Evolutionary conservation across 306 rosid species (phyloP), one percentile per base, ranked within the genome.

Genomic region (Quercus wislizeni): DNA sequence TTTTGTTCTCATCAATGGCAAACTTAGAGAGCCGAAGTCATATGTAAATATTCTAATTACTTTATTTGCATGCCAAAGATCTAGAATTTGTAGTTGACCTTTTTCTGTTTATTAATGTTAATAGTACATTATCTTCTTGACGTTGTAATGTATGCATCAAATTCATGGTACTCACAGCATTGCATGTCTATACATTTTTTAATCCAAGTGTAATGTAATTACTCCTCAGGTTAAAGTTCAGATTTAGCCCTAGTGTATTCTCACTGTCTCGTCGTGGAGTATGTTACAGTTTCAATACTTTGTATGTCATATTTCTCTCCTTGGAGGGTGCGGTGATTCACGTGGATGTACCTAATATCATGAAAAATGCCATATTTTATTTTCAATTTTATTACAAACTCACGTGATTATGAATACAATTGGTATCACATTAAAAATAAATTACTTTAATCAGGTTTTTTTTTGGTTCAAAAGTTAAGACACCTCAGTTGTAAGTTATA

Each of bases 1-100:
- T 81, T 84, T 85, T 79, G 85, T 78, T 79, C 76, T 71, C 85
- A 70, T 46, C 46, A 58, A 78, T 27, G 68, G 62, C 77, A 49
- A 46, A 78, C 30, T 27, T 25, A 76, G 81, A 61, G 56, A 49
- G 70, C 72, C 31, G n/a, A 58, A 49, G 77, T 69, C 69, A 52
- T 70, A 21, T 74, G 78, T 85, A 81, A 59, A 77, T 81, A 81
- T 78, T 78, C 71, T 61, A 76, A 75, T 25, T 35, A 35, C 62
- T 75, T 79, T 41, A 61, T 17, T 59, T 55, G 65, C 25, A 12
- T 49, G 12, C 62, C 25, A 52, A 58, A 25, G 49, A n/a, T 73
- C 64, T 38, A 55, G 31, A 38, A 11, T 20, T 11, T 72, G 35
- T 11, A n/a, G 56, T 25, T 52, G 10, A 69, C 25, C n/a, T 68